These are phyloP conservation scores for Penicillium sp. DNA, from an alignment of 2,329 filamentous ascomycete genomes.

Conservation along the genomic window DNA sequence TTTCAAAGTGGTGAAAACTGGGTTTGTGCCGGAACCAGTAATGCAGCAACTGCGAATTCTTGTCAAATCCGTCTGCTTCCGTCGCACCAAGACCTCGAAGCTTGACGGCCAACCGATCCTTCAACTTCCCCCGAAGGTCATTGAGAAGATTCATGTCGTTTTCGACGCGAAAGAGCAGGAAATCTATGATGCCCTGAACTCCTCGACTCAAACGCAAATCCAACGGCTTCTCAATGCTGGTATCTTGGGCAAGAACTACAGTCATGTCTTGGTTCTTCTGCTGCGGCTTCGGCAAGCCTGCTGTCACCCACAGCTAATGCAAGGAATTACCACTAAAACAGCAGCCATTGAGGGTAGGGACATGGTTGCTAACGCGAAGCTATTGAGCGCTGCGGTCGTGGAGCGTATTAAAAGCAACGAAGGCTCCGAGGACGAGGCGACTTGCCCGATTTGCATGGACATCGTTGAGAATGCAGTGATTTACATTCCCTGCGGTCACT, in stretches of 20 bases:
- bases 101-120: slow-evolving; percentile 80
- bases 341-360: slow-evolving; percentile 55
- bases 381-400: slow-evolving; percentile 62
- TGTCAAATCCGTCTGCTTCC: slow-evolving; percentile 77
- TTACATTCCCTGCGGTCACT: slow-evolving; percentile 81
- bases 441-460: slow-evolving; percentile 80
- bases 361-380: slow-evolving; percentile 63
- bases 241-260: slow-evolving; percentile 72
- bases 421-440: slow-evolving; percentile 57
- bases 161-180: slow-evolving; percentile 67
- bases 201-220: slow-evolving; percentile 67
- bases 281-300: slow-evolving; percentile 79
- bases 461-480: slow-evolving; percentile 72
- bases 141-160: slow-evolving; percentile 61
- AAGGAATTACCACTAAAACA: slow-evolving; percentile 60
- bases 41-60: slow-evolving; percentile 74
- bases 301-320: slow-evolving; percentile 73
- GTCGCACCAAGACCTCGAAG: slow-evolving; percentile 75
- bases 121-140: slow-evolving; percentile 65
- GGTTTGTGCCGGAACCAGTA: slow-evolving; percentile 46
- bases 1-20: slow-evolving; percentile 56
- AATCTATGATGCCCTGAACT: slow-evolving; percentile 69
- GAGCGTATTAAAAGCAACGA: slow-evolving; percentile 63
- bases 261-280: slow-evolving; percentile 75
- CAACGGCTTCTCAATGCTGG: slow-evolving; percentile 73